Evolutionary conservation across 2,329 filamentous ascomycete genomes (phyloP), one percentile per base, ranked within the genome.

Genomic region (Hirsutella minnesotensis): DNA sequence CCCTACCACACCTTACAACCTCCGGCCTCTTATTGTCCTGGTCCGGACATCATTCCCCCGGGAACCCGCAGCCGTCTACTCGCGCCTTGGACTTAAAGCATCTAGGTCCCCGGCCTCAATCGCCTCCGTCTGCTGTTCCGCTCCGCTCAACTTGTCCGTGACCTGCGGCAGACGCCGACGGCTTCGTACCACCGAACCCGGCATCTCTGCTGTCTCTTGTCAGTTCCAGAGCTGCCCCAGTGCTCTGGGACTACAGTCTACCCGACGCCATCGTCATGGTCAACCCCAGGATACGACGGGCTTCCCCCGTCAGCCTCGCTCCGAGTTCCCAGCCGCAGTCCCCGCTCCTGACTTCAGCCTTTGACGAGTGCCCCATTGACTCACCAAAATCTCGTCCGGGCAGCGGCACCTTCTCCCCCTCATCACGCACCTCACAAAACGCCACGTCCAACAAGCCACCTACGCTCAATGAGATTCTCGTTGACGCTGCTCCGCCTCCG

Each of bases 391-490:
- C 74, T 7, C 64, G 73, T 44, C 72, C 70, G 13, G 51, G 63
- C 35, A 77, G 73, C 56, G 58, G 68, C 57, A 63, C 65, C 42
- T 64, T 69, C 43, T 59, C 67, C 38, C 69, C 68, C 34, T 64
- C 65, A 35, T 58, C 62, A 36, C 58, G 59, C 41, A 62, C 58
- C 33, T 54, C 58, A 15, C 59, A 51, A 46, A 51, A 52, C 47
- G 51, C 48, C 39, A 60, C 60, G 53, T 53, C 56, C 16, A 50
- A 57, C 40, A 52, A 53, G 16, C 67, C 65, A 22, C 90, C 87
- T 36, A 83, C 86, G 24, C 70, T 98, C 40, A 75, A 81, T 46
- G 90, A 96, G 54, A 94, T 98, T 22, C 75, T 98, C 37, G 77
- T 85, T 50, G 92, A 95, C 64, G 78, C 77, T 37, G 86, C 92